phyloP scores from a whole-genome alignment of 345 rosid genomes.

The Aegle marmelos region DNA sequence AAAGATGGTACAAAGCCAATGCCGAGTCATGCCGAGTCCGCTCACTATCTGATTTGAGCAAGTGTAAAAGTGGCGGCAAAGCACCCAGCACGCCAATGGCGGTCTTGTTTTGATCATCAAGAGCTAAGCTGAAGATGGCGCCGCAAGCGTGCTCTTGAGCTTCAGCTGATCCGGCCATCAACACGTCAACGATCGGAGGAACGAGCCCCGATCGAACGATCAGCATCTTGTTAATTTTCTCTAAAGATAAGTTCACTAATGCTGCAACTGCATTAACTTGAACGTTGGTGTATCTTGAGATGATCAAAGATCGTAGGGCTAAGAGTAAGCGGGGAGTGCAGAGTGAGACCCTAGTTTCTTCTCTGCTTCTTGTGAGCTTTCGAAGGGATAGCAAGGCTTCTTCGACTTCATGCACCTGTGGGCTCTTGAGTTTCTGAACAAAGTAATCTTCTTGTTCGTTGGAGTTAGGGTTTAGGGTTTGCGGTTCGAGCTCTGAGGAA shows the following conservation, averaged over 20 bases:
- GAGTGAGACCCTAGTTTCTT: constrained; percentile 42
- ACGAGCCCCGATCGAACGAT: constrained; percentile 86
- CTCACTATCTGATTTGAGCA: constrained; percentile 54
- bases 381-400: constrained; percentile 55
- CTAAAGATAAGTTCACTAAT: constrained; percentile 72
- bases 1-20: constrained; percentile 76
- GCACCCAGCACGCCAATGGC: constrained; percentile 92
- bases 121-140: constrained; percentile 72
- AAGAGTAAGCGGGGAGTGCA: constrained; percentile 58
- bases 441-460: constrained; percentile 47
- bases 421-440: constrained; percentile 46
- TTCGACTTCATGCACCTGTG: constrained; percentile 49
- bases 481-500: constrained; percentile 42
- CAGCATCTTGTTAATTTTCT: constrained; percentile 63
- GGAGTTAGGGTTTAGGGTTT: constrained; percentile 23
- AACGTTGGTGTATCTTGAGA: constrained; percentile 53
- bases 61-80: constrained; percentile 63
- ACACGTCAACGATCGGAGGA: constrained; percentile 59
- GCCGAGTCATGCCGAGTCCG: constrained; percentile 77
- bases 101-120: constrained; percentile 73
- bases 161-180: constrained; percentile 67
- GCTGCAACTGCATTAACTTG: constrained; percentile 77
- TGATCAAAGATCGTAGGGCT: constrained; percentile 41
- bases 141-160: constrained; percentile 83
- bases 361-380: constrained; percentile 49